phyloP scores from a whole-genome alignment of 371 early-diverging fungal species.

The Lichtheimia ramosa region DNA sequence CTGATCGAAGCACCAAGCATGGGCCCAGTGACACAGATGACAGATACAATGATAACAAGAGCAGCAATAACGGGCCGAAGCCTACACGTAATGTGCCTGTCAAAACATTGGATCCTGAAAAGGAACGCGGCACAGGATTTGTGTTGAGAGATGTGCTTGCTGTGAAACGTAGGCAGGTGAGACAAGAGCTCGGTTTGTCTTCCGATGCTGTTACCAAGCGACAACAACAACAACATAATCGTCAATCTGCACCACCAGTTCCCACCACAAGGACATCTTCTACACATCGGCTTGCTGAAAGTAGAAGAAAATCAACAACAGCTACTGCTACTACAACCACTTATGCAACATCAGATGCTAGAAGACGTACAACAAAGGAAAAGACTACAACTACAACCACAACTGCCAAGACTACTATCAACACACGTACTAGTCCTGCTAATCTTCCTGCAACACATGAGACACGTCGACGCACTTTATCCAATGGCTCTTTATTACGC shows the following conservation, averaged over 20 bases:
- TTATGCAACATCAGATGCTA: constrained; percentile 23
- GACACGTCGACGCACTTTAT: constrained; percentile 33
- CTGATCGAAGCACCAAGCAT: constrained; percentile 2
- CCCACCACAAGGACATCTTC: neutral
- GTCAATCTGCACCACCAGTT: constrained; percentile 1
- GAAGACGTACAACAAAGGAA: constrained; percentile 22
- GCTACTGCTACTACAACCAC: neutral
- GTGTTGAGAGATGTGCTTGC: constrained; percentile 31
- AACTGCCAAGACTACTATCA: neutral
- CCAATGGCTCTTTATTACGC: constrained; percentile 26
- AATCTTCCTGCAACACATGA: constrained; percentile 2
- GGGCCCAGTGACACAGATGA: constrained; percentile 2
- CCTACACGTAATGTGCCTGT: neutral
- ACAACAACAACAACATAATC: constrained; percentile 6
- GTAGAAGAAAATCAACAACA: neutral
- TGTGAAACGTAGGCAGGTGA: constrained; percentile 25
- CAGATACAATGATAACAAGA: neutral
- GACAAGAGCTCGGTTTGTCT: constrained; percentile 26
- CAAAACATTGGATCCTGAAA: constrained; percentile 8
- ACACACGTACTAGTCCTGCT: constrained; percentile 1
- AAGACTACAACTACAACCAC: constrained; percentile 14
- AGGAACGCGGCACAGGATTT: constrained; percentile 10
- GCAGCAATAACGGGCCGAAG: neutral
- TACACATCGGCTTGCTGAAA: neutral
- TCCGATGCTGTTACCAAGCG: constrained; percentile 17